Base-by-base conservation (phyloP, 164 flowering plant genomes). In the Kingdonia uniflora region DNA sequence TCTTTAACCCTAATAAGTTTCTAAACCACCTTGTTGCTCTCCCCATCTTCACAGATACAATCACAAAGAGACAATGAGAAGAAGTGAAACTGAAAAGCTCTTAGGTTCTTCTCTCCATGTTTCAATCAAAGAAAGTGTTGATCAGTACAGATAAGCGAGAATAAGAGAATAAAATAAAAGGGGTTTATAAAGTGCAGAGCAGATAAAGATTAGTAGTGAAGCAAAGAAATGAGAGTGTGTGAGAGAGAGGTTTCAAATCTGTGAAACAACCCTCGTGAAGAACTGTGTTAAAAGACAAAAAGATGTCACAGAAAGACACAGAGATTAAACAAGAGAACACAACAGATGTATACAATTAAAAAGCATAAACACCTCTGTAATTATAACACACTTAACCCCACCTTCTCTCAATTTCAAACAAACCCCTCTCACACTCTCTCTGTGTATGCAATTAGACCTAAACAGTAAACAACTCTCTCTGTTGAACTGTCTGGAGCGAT, bases 1-100 rank as follows among this genome's bases (percentile, higher is more conserved):
- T 85, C 73, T 77, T 89, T 76, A 76, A 68, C 25, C 91, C 92
- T 62, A 82, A 65, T 59, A 85, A 56, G 60, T 82, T 72, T 58
- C 57, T 81, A 11, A 88, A 51, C 91, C 91, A 88, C 53, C 87
- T 76, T 17, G 79, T 63, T 51, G 89, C 87, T 66, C 73, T 76
- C 16, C 97, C 97, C 97, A 88, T 87, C 26, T 68, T 54, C 60
- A 43, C 44, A 56, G 58, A 57, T 17, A 44, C 68, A 38, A 21
- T 54, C 35, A 2, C 14, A 35, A 39, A n/a, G n/a, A n/a, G n/a
- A n/a, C n/a, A n/a, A 45, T 19, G 44, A 55, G 25, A 8, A 19
- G 15, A 7, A 3, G 7, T 35, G 39, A 26, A 40, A 26, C 12
- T 0, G 42, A 48, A 37, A 48, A 33, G 42, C 41, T 54, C 59